Conservation (phyloP, 306 rosid genomes). For the Trifolium fragiferum region DNA sequence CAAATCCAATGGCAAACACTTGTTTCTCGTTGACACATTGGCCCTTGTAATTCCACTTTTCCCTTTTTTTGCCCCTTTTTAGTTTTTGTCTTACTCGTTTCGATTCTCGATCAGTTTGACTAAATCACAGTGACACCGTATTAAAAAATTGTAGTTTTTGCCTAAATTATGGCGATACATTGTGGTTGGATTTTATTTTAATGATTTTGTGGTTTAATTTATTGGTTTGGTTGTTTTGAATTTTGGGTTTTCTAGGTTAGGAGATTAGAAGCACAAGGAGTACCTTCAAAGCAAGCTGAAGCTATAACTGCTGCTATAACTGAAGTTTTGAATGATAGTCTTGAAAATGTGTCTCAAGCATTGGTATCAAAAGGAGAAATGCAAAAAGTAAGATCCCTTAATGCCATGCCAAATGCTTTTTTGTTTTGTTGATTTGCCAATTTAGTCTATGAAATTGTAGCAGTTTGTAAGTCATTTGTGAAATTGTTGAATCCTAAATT, state of each 20-base stretch:
- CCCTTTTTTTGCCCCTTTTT: background rate
- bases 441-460: background rate
- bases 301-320: constrained; percentile 91
- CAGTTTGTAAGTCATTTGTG: background rate
- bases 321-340: constrained; percentile 82
- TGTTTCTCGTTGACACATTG: constrained; percentile 87
- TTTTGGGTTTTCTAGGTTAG: constrained; percentile 64
- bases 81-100: background rate
- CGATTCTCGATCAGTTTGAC: background rate
- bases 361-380: constrained; percentile 85
- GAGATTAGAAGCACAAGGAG: constrained; percentile 83
- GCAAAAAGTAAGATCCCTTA: constrained; percentile 66
- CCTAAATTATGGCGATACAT: too few species aligned
- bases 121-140: too few species aligned
- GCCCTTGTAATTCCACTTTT: constrained; percentile 65
- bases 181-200: background rate
- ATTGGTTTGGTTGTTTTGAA: constrained; percentile 6
- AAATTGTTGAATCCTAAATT: background rate
- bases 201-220: background rate
- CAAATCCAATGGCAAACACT: constrained; percentile 70
- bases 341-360: constrained; percentile 80
- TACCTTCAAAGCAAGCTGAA: constrained; percentile 90
- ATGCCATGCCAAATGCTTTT: background rate
- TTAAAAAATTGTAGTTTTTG: too few species aligned
- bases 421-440: background rate